Evolutionary conservation across 176 grass and related monocot genomes (phyloP), one percentile per base, ranked within the genome.

Genomic region (Calamus simplicifolius): DNA sequence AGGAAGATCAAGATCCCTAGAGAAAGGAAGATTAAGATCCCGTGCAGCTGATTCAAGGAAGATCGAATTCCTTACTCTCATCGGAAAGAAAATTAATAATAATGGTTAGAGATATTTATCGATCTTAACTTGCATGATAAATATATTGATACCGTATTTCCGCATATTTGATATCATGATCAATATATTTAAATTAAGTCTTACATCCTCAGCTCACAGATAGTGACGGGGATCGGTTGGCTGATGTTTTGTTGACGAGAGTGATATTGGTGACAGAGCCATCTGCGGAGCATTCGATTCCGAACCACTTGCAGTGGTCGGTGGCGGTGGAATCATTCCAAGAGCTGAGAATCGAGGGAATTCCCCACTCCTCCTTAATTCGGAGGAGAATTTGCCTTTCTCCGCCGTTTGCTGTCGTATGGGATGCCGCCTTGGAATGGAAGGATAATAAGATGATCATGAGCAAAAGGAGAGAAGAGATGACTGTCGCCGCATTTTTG

Each of bases 301-400:
- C 51, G 1, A 50, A 35, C 92, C 92, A 96, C 8, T 5, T 13
- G 86, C 86, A 90, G 77, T 81, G 63, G 28, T 56, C 21, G 48
- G 10, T 16, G 19, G 61, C 35, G 13, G 49, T 30, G 55, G 62
- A 5, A 62, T 30, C 57, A 49, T 38, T 74, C 86, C 91, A 87
- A 3, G 59, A 57, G 27, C 75, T 56, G 50, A 96, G 83, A 51
- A 15, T 73, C 0, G 57, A 0, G 56, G 78, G 85, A 60, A 80
- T 23, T 12, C 50, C 48, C 86, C 80, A 87, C 14, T 67, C 83
- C 50, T 54, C 0, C 72, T 88, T 90, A 72, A 90, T 80, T 53
- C 26, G 49, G 5, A 88, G 27, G 15, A 97, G 75, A 16, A 78
- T 58, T 26, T 0, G 58, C 63, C 18, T 35, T n/a, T 96, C 91